phyloP scores from a whole-genome alignment of 768 basidiomycete species.

The Mycena epipterygia region DNA sequence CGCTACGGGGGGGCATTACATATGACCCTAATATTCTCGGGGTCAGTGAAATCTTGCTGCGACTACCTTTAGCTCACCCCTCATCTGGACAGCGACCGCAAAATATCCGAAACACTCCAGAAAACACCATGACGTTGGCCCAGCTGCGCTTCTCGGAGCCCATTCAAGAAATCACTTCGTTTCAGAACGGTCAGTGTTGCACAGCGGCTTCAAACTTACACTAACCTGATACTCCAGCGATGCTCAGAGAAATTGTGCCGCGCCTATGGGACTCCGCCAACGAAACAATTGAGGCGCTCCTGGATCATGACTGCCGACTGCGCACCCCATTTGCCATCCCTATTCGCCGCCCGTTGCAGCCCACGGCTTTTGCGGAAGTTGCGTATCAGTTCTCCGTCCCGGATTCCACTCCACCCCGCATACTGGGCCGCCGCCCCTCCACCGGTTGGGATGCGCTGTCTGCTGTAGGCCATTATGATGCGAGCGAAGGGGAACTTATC shows the following conservation, averaged over 20 bases:
- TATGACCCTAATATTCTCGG: not conserved
- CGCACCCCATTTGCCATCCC: not conserved
- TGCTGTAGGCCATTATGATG: not conserved
- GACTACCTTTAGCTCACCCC: not conserved
- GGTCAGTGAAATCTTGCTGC: not conserved
- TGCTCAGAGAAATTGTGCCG: not conserved
- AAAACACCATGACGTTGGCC: not conserved
- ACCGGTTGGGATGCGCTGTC: not conserved
- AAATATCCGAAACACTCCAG: not conserved
- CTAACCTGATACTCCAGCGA: not conserved
- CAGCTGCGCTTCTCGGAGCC: not conserved
- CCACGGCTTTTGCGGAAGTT: not conserved
- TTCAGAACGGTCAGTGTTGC: constrained; percentile 1
- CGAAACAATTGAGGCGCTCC: not conserved
- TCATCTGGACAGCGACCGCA: not conserved
- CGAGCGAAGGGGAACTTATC: not conserved
- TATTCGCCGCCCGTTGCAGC: not conserved
- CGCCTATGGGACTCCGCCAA: not conserved
- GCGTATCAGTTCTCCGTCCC: not conserved
- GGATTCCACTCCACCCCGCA: not conserved
- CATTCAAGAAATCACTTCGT: not conserved
- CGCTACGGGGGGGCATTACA: not conserved
- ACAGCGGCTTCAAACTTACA: not conserved
- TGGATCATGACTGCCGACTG: not conserved
- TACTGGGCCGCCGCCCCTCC: not conserved